Conservation (phyloP, 257 asterid species). For the Nyctanthes arbortristis region DNA sequence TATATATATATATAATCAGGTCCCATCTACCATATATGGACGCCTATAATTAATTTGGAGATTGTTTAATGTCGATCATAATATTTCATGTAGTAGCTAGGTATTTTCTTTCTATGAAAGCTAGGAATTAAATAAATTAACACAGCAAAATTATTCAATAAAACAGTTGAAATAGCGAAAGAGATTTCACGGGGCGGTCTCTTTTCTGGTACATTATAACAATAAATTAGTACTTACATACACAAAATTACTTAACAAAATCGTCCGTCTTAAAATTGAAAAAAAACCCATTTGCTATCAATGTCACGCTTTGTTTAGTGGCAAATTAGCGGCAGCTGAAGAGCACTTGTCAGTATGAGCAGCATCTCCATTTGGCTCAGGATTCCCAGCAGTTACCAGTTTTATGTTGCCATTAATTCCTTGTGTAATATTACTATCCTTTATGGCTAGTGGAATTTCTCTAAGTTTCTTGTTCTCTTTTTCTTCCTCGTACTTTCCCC, state of each 20-base stretch:
- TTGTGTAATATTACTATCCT: slow-evolving; percentile 25
- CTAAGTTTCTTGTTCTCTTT: slow-evolving; percentile 20
- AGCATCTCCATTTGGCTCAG: neutral
- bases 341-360: slow-evolving; percentile 25
- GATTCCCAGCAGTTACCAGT: neutral
- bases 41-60: too few species aligned
- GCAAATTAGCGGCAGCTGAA: slow-evolving; percentile 36
- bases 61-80: too few species aligned
- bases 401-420: slow-evolving; percentile 24
- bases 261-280: slow-evolving; percentile 24
- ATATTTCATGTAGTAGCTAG: too few species aligned
- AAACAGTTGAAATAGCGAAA: slow-evolving; percentile 4
- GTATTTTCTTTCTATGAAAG: too few species aligned
- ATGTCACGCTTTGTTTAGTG: slow-evolving; percentile 34
- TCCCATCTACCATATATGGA: too few species aligned
- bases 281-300: neutral
- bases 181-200: slow-evolving; percentile 17
- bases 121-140: too few species aligned
- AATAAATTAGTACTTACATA: slow-evolving; percentile 26
- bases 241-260: slow-evolving; percentile 27
- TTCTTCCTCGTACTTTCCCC: slow-evolving; percentile 71
- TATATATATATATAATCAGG: too few species aligned
- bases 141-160: neutral
- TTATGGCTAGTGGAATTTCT: slow-evolving; percentile 47
- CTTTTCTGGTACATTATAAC: slow-evolving; percentile 8